These are phyloP conservation scores for Aquanectria penicillioides DNA, from an alignment of 2,329 filamentous ascomycete genomes.

Conservation along the genomic window DNA sequence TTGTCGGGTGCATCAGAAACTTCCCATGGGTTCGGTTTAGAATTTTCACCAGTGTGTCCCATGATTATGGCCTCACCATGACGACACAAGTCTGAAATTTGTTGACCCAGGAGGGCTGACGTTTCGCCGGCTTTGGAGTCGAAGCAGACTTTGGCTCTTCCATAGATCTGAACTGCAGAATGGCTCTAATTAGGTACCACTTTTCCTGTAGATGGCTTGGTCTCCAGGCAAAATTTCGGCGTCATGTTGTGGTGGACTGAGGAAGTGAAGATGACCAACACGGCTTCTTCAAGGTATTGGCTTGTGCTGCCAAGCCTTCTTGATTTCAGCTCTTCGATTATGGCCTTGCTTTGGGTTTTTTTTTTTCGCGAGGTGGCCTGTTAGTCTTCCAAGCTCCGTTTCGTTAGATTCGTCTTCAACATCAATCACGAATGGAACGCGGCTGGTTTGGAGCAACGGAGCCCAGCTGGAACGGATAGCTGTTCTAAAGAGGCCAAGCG, in stretches of 20 bases:
- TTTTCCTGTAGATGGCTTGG: slow-evolving; percentile 71
- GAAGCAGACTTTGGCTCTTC: slow-evolving; percentile 62
- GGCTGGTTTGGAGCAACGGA: slow-evolving; percentile 65
- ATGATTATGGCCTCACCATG: slow-evolving; percentile 66
- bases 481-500: slow-evolving; percentile 47
- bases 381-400: slow-evolving; percentile 55
- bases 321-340: slow-evolving; percentile 57
- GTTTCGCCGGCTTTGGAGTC: slow-evolving; percentile 59
- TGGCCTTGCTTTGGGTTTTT: slow-evolving; percentile 71
- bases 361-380: slow-evolving; percentile 70
- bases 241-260: slow-evolving; percentile 73
- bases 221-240: slow-evolving; percentile 73
- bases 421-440: slow-evolving; percentile 70
- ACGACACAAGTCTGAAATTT: slow-evolving; percentile 62
- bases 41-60: slow-evolving; percentile 56
- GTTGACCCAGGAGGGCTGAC: slow-evolving; percentile 54
- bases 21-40: slow-evolving; percentile 59
- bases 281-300: slow-evolving; percentile 58
- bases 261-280: slow-evolving; percentile 70
- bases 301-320: slow-evolving; percentile 9
- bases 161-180: slow-evolving; percentile 71
- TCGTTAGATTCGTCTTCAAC: slow-evolving; percentile 52
- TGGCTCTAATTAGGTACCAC: slow-evolving; percentile 79
- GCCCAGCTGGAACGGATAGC: slow-evolving; percentile 61
- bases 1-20: slow-evolving; percentile 64